Base-by-base conservation (phyloP, 2,329 filamentous ascomycete species). In the Dactylonectria macrodidyma region DNA sequence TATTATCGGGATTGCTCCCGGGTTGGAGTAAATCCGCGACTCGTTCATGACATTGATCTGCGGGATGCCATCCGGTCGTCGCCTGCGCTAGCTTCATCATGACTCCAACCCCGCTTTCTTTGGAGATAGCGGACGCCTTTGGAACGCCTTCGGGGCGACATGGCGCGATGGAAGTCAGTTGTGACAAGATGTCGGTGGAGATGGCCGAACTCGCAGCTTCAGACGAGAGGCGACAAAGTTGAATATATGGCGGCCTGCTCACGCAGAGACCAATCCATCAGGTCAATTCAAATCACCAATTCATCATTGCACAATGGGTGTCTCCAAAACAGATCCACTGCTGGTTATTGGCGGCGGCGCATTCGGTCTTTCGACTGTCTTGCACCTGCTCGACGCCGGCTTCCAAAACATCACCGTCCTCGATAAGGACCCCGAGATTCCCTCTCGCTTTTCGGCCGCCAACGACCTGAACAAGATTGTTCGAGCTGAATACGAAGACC, bases 381-480 rank as follows among this genome's bases (percentile, higher is more conserved):
- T 83, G 22, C 84, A 86, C 57, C 80, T 88, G 3, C 74, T 78
- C n/a, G 74, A 78, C 7, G 75, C 80, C 0, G 85, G 85, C 1
- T 86, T 84, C 67, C 82, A 73, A 0, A 77, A 85, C 62, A 81
- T 88, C 55, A 84, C 84, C 4, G 82, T 88, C 8, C 81, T 85
- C 14, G 86, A 88, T 22, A 78, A 78, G 54, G 78, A 77, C 12
- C 73, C 76, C 6, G 62, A 73, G 9, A 70, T 78, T 1, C 87
- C 87, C 1, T 85, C 86, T 4, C 65, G 66, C 1, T 80, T 78
- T 72, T 89, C 89, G 0, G 89, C 88, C 0, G 88, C 84, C 22
- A 88, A 89, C 66, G 88, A 91, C 69, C 74, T 90, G 30, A 91
- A 90, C 75, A 91, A 91, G 76, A 90, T 90, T 62, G 81, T 90